phyloP scores from a whole-genome alignment of 2,329 filamentous ascomycete species.

The Botrytis paeoniae region DNA sequence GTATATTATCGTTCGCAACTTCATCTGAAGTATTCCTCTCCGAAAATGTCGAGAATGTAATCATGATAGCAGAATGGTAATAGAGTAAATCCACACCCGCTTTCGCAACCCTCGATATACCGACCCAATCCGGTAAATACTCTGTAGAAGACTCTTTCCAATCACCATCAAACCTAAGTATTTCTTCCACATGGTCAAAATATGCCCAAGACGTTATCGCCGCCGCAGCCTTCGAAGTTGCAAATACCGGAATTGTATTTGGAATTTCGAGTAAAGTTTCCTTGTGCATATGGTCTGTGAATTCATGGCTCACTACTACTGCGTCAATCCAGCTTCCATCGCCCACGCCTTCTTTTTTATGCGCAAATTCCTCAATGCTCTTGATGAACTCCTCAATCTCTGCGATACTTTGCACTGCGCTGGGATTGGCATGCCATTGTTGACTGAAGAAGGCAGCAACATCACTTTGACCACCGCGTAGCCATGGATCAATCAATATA shows the following conservation, averaged over 20 bases:
- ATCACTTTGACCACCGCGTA: constrained; percentile 60
- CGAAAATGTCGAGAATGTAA: constrained; percentile 46
- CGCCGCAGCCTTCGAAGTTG: constrained; percentile 55
- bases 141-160: constrained; percentile 36
- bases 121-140: constrained; percentile 57
- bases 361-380: constrained; percentile 44
- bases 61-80: constrained; percentile 60
- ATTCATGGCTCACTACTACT: constrained; percentile 62
- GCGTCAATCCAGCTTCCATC: constrained; percentile 51
- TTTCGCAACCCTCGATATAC: constrained; percentile 55
- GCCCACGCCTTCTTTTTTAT: background rate
- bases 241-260: constrained; percentile 54
- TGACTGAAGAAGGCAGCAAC: constrained; percentile 63
- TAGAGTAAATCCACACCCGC: constrained; percentile 51
- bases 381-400: constrained; percentile 53
- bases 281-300: constrained; percentile 63
- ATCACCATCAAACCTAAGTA: constrained; percentile 30
- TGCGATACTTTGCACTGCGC: constrained; percentile 51
- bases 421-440: constrained; percentile 58
- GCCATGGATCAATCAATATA: constrained; percentile 64
- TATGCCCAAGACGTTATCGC: constrained; percentile 57
- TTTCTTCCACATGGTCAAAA: constrained; percentile 52
- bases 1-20: constrained; percentile 33
- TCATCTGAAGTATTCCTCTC: constrained; percentile 19
- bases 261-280: constrained; percentile 57